A percentile compares a stretch with the other conserved stretches of the same genome.
Conservation (phyloP, 371 early-diverging fungal genomes). For the Funneliformis caledonium region DNA sequence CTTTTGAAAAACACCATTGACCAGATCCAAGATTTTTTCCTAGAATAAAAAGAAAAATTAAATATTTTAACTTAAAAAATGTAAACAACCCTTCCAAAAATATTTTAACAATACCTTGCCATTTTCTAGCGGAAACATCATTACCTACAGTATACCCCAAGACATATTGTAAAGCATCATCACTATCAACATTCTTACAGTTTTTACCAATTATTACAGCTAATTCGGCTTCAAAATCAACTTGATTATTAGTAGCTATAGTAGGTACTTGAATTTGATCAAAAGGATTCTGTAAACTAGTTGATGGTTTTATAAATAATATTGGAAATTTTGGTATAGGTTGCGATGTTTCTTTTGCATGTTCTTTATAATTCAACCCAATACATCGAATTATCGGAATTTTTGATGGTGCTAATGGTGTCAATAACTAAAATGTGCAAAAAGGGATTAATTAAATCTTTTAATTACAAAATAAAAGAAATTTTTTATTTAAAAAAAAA, state of each 20-base stretch:
- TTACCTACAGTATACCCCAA: conserved; percentile 65
- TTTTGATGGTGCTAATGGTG: conserved; percentile 50
- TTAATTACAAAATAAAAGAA: background rate
- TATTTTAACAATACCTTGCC: conserved; percentile 49
- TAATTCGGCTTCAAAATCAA: conserved; percentile 67
- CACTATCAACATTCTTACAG: conserved; percentile 55
- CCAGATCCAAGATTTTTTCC: conserved; percentile 47
- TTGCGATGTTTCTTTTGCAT: conserved; percentile 59
- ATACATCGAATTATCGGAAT: conserved; percentile 57
- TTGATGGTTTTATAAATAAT: conserved; percentile 61
- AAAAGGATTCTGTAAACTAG: conserved; percentile 53
- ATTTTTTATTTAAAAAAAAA: background rate
- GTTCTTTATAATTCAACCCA: conserved; percentile 63
- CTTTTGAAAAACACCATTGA: conserved; percentile 67
- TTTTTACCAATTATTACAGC: conserved; percentile 64
- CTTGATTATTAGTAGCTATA: conserved; percentile 55
- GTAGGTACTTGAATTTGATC: conserved; percentile 56
- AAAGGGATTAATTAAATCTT: background rate
- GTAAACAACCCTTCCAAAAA: background rate
- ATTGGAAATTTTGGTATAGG: conserved; percentile 58
- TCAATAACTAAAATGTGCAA: conserved; percentile 46
- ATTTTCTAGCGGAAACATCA: conserved; percentile 64
- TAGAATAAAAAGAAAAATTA: background rate
- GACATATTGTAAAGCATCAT: conserved; percentile 58
- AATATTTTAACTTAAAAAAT: background rate